Percentiles rank a stretch among this genome's conserved stretches.
These are phyloP conservation scores for Hexamita inflata DNA, from an alignment of 208 protist genomes.

Conservation along the genomic window DNA sequence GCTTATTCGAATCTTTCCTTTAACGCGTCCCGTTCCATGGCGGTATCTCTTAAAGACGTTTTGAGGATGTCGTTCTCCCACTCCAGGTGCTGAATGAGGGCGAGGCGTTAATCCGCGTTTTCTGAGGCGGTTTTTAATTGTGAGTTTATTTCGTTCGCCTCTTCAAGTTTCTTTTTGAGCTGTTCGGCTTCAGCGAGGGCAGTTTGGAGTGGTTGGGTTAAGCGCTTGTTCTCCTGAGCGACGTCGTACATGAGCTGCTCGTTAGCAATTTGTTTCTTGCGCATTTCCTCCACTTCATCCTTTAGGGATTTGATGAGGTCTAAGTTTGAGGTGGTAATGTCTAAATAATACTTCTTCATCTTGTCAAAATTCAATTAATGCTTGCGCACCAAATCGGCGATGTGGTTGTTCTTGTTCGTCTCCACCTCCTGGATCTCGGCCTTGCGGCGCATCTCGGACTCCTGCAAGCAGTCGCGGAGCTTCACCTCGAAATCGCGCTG, in stretches of 20 bases:
- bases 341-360: conserved; percentile 90
- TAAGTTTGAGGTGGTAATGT: conserved; percentile 86
- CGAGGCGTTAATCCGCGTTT: background rate
- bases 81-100: conserved; percentile 51
- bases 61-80: conserved; percentile 67
- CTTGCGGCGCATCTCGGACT: conserved; percentile 65
- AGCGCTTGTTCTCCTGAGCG: conserved; percentile 74
- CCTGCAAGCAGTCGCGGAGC: conserved; percentile 61
- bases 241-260: conserved; percentile 87
- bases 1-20: conserved; percentile 67
- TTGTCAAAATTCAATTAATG: conserved; percentile 78
- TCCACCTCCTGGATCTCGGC: conserved; percentile 72
- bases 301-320: conserved; percentile 87
- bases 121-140: background rate
- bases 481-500: conserved; percentile 53
- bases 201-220: conserved; percentile 73
- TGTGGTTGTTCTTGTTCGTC: conserved; percentile 78
- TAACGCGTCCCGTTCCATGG: conserved; percentile 75
- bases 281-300: conserved; percentile 75
- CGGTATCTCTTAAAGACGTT: conserved; percentile 62
- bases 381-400: conserved; percentile 74
- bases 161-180: conserved; percentile 66
- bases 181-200: conserved; percentile 64
- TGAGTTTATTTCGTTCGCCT: conserved; percentile 58
- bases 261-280: conserved; percentile 73